Evolutionary conservation across 2,329 filamentous ascomycete species (phyloP), one percentile per base, ranked within the genome.

Genomic region (Alternaria incomplexa): DNA sequence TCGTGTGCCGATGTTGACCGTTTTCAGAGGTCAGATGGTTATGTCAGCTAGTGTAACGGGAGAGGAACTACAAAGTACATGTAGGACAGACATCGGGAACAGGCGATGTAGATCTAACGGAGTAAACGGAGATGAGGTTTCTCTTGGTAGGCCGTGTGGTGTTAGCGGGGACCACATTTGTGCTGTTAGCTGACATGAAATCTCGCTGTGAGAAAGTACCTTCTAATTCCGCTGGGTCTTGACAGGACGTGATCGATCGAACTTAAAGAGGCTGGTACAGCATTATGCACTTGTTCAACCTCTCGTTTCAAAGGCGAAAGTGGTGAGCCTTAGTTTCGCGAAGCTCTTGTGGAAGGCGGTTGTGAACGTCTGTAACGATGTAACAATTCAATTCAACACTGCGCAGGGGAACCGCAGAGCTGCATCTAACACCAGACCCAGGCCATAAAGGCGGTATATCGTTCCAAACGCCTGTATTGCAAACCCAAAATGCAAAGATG

Each of bases 391-490:
- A 57, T 61, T 61, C 52, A 23, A 57, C 55, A 56, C 25, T 43
- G 36, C 40, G 23, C 15, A n/a, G 45, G 12, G 17, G 25, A 56
- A 44, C 45, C 28, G 45, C 58, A 61, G 45, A 57, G 28, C 6
- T 45, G 45, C 54, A 58, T 45, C 25, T 46, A 46, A 45, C 22
- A 52, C 36, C 53, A 13, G 44, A 51, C 20, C 54, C 53, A 46
- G 25, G 58, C 58, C 58, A 52, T 61, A 44, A 3, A 61, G 58
- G 58, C 46, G 58, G 58, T 61, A 61, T 61, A 61, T 58, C 58
- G 51, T 57, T 46, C 28, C 54, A 57, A 60, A 58, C 56, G 53
- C 45, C 58, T n/a, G 26, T 58, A 48, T 45, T 58, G 43, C 53
- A 56, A 46, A 46, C 43, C 26, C 17, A 57, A 40, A 43, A 43